Evolutionary conservation across 176 grass and related monocot genomes (phyloP).

Genomic region (Aegilops sharonensis): DNA sequence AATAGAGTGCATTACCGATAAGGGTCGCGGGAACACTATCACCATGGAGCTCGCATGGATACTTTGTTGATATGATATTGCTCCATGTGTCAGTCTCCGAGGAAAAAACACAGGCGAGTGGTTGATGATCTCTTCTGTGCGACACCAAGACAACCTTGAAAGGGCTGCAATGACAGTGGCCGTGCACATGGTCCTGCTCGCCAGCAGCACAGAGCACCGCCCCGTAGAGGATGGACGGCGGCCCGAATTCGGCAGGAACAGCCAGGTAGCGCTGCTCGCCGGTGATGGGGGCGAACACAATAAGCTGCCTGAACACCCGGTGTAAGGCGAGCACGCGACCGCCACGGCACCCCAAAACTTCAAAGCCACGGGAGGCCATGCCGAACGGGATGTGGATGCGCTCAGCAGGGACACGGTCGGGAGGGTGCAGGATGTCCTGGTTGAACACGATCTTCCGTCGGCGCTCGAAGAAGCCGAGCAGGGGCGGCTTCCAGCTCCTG

Average conservation of each 20-base stretch:
- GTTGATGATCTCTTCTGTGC: neutral
- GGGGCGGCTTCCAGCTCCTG: neutral
- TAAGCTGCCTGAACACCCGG: neutral
- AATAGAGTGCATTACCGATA: neutral
- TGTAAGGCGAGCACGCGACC: neutral
- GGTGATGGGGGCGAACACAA: neutral
- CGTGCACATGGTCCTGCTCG: neutral
- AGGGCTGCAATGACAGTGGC: neutral
- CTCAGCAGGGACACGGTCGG: neutral
- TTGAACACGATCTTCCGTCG: neutral
- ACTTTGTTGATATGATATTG: neutral
- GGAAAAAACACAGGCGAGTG: neutral
- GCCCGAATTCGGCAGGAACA: neutral
- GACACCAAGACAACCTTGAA: neutral
- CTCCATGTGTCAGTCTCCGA: neutral
- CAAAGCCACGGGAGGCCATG: neutral
- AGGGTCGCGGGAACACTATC: neutral
- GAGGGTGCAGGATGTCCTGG: neutral
- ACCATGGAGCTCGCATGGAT: neutral
- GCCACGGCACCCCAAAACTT: too few relatives aligned
- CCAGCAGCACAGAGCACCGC: neutral
- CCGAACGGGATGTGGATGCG: neutral
- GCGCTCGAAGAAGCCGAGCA: neutral
- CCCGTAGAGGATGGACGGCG: neutral
- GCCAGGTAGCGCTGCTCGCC: neutral